Conservation (phyloP, 805 yeast species). For the Candida maris region DNA sequence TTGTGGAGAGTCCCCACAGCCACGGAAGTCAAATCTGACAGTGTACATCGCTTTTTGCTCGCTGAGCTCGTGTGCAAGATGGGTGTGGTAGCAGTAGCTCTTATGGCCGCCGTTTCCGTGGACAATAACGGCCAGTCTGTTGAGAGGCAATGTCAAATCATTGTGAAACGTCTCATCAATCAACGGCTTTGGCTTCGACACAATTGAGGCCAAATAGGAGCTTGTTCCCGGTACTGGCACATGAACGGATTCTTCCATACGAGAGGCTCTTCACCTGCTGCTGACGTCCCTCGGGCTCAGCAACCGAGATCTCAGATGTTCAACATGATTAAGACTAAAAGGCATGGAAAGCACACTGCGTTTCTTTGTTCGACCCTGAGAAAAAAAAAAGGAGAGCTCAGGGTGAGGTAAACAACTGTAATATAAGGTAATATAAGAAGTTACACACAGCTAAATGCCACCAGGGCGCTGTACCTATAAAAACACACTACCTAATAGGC, state of each 20-base stretch:
- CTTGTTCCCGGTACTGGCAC: neutral
- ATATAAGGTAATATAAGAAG: no score
- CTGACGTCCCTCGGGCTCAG: no score
- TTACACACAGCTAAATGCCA: neutral
- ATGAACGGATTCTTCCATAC: neutral
- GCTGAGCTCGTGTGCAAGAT: constrained; percentile 59
- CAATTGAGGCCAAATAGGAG: constrained; percentile 15
- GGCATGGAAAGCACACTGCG: no score
- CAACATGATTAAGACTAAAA: no score
- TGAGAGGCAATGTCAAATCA: constrained; percentile 16
- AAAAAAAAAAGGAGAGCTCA: no score
- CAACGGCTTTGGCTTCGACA: constrained; percentile 19
- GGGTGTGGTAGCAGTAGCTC: constrained; percentile 68
- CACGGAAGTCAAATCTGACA: constrained; percentile 79
- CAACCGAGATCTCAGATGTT: no score
- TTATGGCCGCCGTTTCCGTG: constrained; percentile 90
- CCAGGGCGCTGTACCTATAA: constrained; percentile 1
- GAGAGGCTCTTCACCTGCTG: no score
- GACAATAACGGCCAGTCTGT: constrained; percentile 47
- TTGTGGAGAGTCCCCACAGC: constrained; percentile 66
- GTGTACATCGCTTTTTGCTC: constrained; percentile 56
- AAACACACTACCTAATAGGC: neutral
- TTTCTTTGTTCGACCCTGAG: no score
- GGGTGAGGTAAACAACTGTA: no score
- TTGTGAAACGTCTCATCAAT: constrained; percentile 10